Base-by-base conservation (phyloP, 768 basidiomycete genomes). In the Boletus rufocinnamomeus region DNA sequence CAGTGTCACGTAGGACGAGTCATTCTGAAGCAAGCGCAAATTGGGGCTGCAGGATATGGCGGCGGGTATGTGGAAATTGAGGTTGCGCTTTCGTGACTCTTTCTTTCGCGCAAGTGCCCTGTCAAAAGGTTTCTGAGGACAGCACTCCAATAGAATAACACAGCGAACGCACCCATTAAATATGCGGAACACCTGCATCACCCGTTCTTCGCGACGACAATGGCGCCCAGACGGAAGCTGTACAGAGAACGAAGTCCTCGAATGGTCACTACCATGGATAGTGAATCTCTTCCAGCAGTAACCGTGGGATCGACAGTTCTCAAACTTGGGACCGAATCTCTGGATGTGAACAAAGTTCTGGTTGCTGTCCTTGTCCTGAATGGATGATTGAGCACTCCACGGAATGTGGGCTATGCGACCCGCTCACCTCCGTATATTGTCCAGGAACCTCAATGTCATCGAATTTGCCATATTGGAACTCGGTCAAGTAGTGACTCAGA, bases 371-470 rank as follows among this genome's bases (percentile, higher is more conserved):
- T 95, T 94, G 69, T 98, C 95, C 95, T 97, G 66, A 16, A 40
- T 57, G 58, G 55, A 52, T 52, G 30, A n/a, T 25, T 68, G 41
- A 67, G 49, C 17, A 40, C 25, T 25, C 25, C 11, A 19, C 21
- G 38, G 0, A 32, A 43, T 10, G 8, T 35, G 21, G 37, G 4
- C 3, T 30, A 44, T 47, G 14, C 30, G 10, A 37, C 68, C 25
- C n/a, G 2, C 77, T 66, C 54, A 91, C 95, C 83, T 98, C 93
- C 0, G 94, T 91, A 71, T 99, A 99, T 73, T 99, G 97, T 8
- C 97, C 97, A n/a, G 95, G 95, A 50, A 99, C 85, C 69, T 99
- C 95, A 40, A 99, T 92, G 62, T 99, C 96, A 62, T 98, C 97
- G 50, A 96, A 94, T 72, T 95, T 97, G 68, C 86, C 88, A 73